phyloP scores from a whole-genome alignment of 371 early-diverging fungal genomes.

The Mortierella sp. region DNA sequence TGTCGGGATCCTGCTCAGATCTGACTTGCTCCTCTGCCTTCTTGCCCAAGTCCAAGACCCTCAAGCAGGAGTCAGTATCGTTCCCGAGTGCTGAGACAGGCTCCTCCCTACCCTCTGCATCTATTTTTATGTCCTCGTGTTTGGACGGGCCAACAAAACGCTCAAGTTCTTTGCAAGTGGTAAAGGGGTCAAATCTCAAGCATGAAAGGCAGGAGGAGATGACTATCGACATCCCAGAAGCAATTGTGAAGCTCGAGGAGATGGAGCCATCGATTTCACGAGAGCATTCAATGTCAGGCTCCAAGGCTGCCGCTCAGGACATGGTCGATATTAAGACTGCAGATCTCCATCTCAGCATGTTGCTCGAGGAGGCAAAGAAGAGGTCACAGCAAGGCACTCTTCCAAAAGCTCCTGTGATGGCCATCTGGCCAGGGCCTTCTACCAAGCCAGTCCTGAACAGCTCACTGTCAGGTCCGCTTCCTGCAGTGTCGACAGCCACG shows the following conservation, averaged over 20 bases:
- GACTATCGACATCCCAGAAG: background rate
- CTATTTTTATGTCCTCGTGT: background rate
- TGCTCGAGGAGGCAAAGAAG: conserved; percentile 41
- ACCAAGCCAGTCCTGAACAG: conserved; percentile 36
- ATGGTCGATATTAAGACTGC: conserved; percentile 28
- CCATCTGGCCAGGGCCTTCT: conserved; percentile 26
- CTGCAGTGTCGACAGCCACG: conserved; percentile 4
- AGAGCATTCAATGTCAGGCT: background rate
- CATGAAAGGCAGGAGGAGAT: background rate
- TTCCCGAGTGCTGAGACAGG: conserved; percentile 27
- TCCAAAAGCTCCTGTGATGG: conserved; percentile 30
- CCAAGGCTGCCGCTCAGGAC: background rate
- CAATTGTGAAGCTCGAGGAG: conserved; percentile 13
- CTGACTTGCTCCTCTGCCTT: conserved; percentile 9
- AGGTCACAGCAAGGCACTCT: conserved; percentile 12
- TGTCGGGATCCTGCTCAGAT: conserved; percentile 28
- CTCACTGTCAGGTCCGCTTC: conserved; percentile 11
- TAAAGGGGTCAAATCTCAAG: background rate
- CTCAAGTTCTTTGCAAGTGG: background rate
- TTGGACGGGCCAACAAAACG: background rate
- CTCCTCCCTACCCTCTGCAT: conserved; percentile 14
- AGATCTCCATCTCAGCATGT: conserved; percentile 35
- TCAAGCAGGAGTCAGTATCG: background rate
- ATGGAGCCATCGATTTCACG: background rate
- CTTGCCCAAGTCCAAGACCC: background rate